Evolutionary conservation across 495 filamentous ascomycete genomes (phyloP), one percentile per base, ranked within the genome.

Genomic region (Penicillium antarcticum): DNA sequence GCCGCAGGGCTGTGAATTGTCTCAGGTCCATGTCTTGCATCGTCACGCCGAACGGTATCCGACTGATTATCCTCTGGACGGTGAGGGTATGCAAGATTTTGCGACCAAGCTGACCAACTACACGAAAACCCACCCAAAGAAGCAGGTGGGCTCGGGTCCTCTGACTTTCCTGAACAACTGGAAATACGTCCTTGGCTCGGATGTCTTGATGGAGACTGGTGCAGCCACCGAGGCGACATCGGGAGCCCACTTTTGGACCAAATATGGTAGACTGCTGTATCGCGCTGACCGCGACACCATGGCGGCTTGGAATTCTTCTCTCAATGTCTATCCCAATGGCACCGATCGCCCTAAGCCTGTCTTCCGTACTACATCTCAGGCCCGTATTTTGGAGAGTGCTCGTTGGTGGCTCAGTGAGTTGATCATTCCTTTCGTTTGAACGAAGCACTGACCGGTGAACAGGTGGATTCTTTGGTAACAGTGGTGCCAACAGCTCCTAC

Each of bases 21-120:
- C 78, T 49, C 77, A 80, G 44, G 76, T 64, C 13, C 74, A 78
- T 40, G 60, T 67, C 21, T 61, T 82, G 11, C 79, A 80, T 47
- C 69, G 79, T 24, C 78, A 81, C 58, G 76, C 77, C 2, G 69
- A 82, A 48, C 70, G 77, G 17, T 80, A 76, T 40, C 76, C 76
- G 0, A 76, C 70, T 0, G 26, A 57, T 24, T 57, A 55, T 34
- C 57, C 53, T 3, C 65, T 76, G 17, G 78, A 82, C 52, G 75
- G 72, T 10, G 58, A 42, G 18, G 75, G 74, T 45, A 74, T 80
- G 55, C 59, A 68, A 24, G 57, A 63, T 32, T 80, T 82, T 45
- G 70, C 65, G 0, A 41, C 62, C 8, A 80, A 81, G 45, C 52
- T 81, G 8, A 52, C 53, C 23, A 80, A 80, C 35, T 78, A 75